Base-by-base conservation (phyloP, 768 basidiomycete species). In the Dacryopinax spathularia region DNA sequence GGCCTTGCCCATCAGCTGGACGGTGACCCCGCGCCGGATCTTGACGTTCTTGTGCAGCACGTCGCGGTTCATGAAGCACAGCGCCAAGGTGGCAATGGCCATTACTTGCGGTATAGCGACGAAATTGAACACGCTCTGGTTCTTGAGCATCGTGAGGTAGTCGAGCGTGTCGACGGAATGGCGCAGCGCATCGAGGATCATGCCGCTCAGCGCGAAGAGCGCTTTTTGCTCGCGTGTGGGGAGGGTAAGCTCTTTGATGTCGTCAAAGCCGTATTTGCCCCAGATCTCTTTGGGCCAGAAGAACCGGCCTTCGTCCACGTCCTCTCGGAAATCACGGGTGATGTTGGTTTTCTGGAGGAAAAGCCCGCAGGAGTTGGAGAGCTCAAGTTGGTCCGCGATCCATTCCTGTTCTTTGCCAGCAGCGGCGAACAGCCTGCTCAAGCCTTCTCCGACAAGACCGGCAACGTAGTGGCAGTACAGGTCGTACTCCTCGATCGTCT, bases 391-490 rank as follows among this genome's bases (percentile, higher is more conserved):
- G 31, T 82, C 76, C 31, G 81, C 85, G 34, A 99, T 75, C 78
- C 83, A 89, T 0, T 80, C 69, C 0, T 79, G 79, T 73, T 97
- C 94, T 71, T 91, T 93, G 27, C 83, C 83, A 4, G 91, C 90
- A 2, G 88, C 88, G 16, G 88, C 78, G 77, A 91, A 95, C 41
- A 98, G 79, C 13, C 91, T 84, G 0, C 90, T 91, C 33, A 95
- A 82, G 48, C 94, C 94, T 74, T 98, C 94, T 34, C 95, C 95
- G 65, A 98, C 95, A 63, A 99, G 86, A 1, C 95, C 95, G 0
- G 95, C 95, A 68, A 98, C 95, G 72, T 93, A 97, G 74, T 99
- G 95, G 73, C 95, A 99, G 75, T 99, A 99, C 15, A 99, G 81
- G 73, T 97, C 91, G 76, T 93, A 99, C 68, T 96, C 92, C 35